Base-by-base conservation (phyloP, 495 filamentous ascomycete genomes). In the Aspergillus heteromorphus region DNA sequence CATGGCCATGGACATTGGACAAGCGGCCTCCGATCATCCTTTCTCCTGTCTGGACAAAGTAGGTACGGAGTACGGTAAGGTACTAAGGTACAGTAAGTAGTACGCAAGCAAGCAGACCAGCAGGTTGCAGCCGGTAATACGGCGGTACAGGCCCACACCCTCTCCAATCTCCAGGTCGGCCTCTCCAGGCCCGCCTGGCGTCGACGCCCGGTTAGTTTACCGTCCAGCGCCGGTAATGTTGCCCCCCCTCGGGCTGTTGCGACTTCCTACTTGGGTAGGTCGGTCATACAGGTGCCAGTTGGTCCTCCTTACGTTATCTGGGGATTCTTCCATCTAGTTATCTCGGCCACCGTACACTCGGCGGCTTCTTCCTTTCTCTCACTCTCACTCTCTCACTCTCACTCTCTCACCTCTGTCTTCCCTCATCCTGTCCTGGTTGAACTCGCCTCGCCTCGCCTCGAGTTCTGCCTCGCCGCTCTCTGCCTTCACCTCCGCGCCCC, bases 241-340 rank as follows among this genome's bases (percentile, higher is more conserved):
- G 21, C 27, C 31, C 38, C 11, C 40, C 29, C 42, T 36, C 30
- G 34, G 34, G 34, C 34, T 38, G 34, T 13, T 38, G 34, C 34
- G 34, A 23, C n/a, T 23, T 27, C 27, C 23, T 47, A 16, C 21
- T 47, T 27, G 21, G 43, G 43, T 47, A 47, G 23, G 13, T 45
- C 19, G 19, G 23, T n/a, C 42, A 45, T 45, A 45, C 43, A 27
- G 43, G 27, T 58, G 43, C 55, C 45, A 53, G 47, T 51, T 52
- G 48, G 29, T 56, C 45, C 49, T 61, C 60, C 51, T 60, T 59
- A 57, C 61, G 57, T 58, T 60, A 54, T 61, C 61, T 61, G 51
- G 54, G 47, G 54, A 54, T 47, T 14, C 7, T 45, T 23, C 20
- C 19, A 6, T 58, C 52, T n/a, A n/a, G 8, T 13, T 38, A 50